Base-by-base conservation (phyloP, 495 filamentous ascomycete species). In the Penicillium lividum region DNA sequence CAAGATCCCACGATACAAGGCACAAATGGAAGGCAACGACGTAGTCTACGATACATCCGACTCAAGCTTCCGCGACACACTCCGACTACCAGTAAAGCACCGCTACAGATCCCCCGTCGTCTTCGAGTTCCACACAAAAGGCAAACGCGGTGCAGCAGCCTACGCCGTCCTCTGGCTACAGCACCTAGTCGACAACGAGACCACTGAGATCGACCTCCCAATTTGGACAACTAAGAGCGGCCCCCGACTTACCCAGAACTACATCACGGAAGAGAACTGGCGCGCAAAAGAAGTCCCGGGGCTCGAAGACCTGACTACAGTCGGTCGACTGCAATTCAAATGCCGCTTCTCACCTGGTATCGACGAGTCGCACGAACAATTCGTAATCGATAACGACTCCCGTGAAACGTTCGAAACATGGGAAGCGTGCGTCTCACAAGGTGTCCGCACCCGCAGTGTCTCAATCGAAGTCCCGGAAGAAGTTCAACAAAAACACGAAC, bases 351-450 rank as follows among this genome's bases (percentile, higher is more conserved):
- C 92, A 61, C 88, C 93, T 0, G 93, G 94, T 10, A 96, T 89
- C 57, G 93, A 96, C 70, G 84, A 91, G 34, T 87, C 89, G n/a
- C 93, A 97, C 68, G 80, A 88, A 44, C 76, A 76, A 4, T 97
- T 95, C 66, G 85, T 96, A 31, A 82, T 86, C 29, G 91, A 97
- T 71, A 96, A 94, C 63, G 86, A 96, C 67, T 86, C 86, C 3
- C 84, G 93, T 44, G 93, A 97, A 76, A 97, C 93, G 0, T 95
- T 88, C 63, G 93, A 97, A 77, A 89, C 87, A 4, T 97, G 92
- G 92, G 89, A 96, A 72, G 91, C 91, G 0, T 97, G 93, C 65
- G 80, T 85, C 25, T 83, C 89, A 0, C 91, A 98, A 71, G 93
- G 93, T 5, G 89, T 96, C 0, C 84, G 93, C 7, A 73, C 76